These are phyloP conservation scores for Cadophora luteo-olivacea DNA, from an alignment of 2,329 filamentous ascomycete genomes.

Conservation along the genomic window DNA sequence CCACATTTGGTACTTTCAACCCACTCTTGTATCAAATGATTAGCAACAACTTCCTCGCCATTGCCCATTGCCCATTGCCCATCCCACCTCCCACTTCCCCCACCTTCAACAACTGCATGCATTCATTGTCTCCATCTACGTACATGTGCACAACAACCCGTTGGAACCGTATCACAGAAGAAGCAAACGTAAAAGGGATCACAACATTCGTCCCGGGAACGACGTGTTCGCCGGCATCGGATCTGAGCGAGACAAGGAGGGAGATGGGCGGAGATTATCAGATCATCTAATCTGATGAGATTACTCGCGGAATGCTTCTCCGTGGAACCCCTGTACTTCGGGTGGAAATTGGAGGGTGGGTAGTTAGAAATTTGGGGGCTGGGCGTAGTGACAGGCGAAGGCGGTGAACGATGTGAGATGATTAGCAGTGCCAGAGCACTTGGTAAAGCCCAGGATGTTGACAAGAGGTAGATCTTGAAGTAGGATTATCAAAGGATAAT, in stretches of 20 bases:
- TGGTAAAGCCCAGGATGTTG: background rate
- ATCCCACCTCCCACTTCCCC: background rate
- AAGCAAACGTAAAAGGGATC: background rate
- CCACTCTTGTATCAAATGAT: background rate
- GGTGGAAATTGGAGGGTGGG: background rate
- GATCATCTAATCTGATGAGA: slow-evolving; percentile 9
- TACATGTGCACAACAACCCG: background rate
- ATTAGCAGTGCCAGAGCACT: background rate
- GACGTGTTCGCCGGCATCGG: slow-evolving; percentile 2
- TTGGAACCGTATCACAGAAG: slow-evolving; percentile 4
- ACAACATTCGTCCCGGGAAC: background rate
- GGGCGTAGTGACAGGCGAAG: background rate
- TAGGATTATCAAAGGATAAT: too few relatives aligned
- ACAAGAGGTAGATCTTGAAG: background rate
- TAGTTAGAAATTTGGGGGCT: background rate
- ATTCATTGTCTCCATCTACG: background rate
- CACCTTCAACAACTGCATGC: background rate
- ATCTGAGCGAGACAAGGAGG: background rate
- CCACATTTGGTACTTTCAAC: background rate
- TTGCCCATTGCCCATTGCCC: background rate
- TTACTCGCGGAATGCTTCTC: background rate
- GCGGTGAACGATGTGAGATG: background rate
- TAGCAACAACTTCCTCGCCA: background rate
- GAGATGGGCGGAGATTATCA: background rate
- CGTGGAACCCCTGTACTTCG: background rate